Evolutionary conservation across 345 rosid species (phyloP), one percentile per base, ranked within the genome.

Genomic region (Lumnitzera littorea): DNA sequence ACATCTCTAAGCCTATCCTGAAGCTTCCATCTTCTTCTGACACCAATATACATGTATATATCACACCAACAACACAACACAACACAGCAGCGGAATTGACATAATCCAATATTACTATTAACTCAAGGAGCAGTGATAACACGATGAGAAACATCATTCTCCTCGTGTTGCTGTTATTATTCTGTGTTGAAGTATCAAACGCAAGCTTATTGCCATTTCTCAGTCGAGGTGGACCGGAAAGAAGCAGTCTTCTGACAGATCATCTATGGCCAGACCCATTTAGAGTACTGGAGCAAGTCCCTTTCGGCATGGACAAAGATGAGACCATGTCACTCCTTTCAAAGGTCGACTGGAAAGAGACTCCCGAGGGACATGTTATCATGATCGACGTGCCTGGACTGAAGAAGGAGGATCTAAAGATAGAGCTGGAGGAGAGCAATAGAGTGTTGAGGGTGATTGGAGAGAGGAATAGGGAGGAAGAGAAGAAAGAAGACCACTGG

Each of bases 291-390:
- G 98, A 88, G 55, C 83, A 86, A 36, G 72, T 77, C 25, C 96
- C 98, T 11, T 62, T 81, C 8, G 84, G 71, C 20, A 52, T 78
- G 0, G 85, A 84, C 46, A 74, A 74, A 25, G 92, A 77, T 11
- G 80, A 76, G 24, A 66, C 56, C 16, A n/a, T 72, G 72, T 74
- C 73, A 12, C 66, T 72, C 1, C 86, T 81, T 0, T 81, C 86
- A 0, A 78, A 82, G 61, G 98, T 86, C 8, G 96, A 91, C 80
- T 86, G 97, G 97, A 88, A 88, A 59, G 97, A 91, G 67, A 91
- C 94, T 2, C 76, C 81, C 1, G 83, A 81, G n/a, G 76, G 82
- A 20, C 96, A 91, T 46, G 63, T 73, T 25, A 82, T 91, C 13
- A 73, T 43, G 78, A 66, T 91, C 11, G 96, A 91, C 36, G 82